Base-by-base conservation (phyloP, 2,329 filamentous ascomycete genomes). In the Capronia coronata region DNA sequence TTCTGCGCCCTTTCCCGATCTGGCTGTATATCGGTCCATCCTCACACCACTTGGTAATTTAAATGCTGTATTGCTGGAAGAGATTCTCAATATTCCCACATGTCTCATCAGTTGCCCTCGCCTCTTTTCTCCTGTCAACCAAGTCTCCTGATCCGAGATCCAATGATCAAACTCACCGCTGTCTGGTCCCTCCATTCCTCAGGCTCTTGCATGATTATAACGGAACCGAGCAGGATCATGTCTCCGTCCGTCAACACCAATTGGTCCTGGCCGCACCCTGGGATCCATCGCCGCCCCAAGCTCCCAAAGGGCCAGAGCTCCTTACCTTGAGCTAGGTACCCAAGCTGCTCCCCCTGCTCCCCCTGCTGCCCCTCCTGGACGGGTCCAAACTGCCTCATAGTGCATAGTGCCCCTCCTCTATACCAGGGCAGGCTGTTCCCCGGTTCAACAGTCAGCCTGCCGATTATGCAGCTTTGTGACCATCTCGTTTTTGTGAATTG, bases 401-500 rank as follows among this genome's bases (percentile, higher is more conserved):
- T n/a, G n/a, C n/a, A n/a, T n/a, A 42, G 2, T 10, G 18, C 39
- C n/a, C 39, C 34, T 37, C 14, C 34, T 37, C 30, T 37, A 3
- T 19, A 37, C 34, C 4, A 37, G 14, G 7, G 13, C 11, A 19
- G 8, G 16, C 34, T 19, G 34, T 37, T 6, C 18, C 34, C 34
- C 34, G 34, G 2, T 25, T 37, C 19, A 27, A 40, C 34, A 27
- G 32, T 30, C 21, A 38, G 21, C 34, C 34, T 38, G 34, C 39
- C 32, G 21, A 18, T n/a, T n/a, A n/a, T 40, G 44, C 44, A 29
- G 44, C 30, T 47, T 23, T 29, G 35, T 23, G 32, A 19, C n/a
- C n/a, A 21, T 39, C 18, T 35, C 25, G 5, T 10, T 27, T 10
- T 34, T 19, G 29, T 38, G 30, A 14, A 5, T 34, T 19, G 29